Percentiles rank a stretch among this genome's conserved stretches.
phyloP scores from a whole-genome alignment of 768 basidiomycete species.

The Suillus luteus region DNA sequence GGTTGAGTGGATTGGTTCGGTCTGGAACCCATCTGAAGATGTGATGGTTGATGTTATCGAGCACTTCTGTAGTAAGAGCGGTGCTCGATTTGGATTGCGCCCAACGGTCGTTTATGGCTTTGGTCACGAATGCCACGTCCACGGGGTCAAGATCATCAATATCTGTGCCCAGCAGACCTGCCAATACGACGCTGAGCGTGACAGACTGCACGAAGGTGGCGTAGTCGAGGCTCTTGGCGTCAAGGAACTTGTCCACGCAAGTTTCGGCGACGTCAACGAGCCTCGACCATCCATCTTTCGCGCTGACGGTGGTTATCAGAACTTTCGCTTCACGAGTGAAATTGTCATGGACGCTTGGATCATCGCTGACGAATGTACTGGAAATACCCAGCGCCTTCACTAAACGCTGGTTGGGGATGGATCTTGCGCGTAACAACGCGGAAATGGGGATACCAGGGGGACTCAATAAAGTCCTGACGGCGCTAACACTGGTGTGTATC shows the following conservation, averaged over 20 bases:
- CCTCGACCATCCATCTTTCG: slow-evolving; percentile 18
- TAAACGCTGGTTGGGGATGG: slow-evolving; percentile 26
- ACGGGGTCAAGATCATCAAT: slow-evolving; percentile 30
- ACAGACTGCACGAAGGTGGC: slow-evolving; percentile 41
- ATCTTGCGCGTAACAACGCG: slow-evolving; percentile 22
- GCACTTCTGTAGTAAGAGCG: slow-evolving; percentile 26
- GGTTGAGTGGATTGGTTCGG: slow-evolving; percentile 41
- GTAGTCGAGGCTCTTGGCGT: slow-evolving; percentile 22
- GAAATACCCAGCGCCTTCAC: slow-evolving; percentile 34
- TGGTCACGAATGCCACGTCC: slow-evolving; percentile 38
- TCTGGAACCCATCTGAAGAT: slow-evolving; percentile 43
- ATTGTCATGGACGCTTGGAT: slow-evolving; percentile 30
- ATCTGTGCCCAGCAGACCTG: slow-evolving; percentile 38
- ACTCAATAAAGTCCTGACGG: slow-evolving; percentile 19
- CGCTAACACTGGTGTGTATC: slow-evolving; percentile 10
- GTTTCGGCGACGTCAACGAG: slow-evolving; percentile 20
- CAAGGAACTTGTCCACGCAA: neutral
- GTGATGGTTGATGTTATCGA: slow-evolving; percentile 33
- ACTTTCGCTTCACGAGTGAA: slow-evolving; percentile 28
- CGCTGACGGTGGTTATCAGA: slow-evolving; percentile 18
- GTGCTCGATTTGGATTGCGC: slow-evolving; percentile 43
- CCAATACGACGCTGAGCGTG: slow-evolving; percentile 40
- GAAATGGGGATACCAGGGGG: slow-evolving; percentile 18
- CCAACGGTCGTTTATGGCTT: slow-evolving; percentile 39
- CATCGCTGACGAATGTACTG: slow-evolving; percentile 54